Percentiles rank a stretch among this genome's conserved stretches.
These are phyloP conservation scores for Globisporangium okanoganense DNA, from an alignment of 352 stramenopile species.

Conservation along the genomic window DNA sequence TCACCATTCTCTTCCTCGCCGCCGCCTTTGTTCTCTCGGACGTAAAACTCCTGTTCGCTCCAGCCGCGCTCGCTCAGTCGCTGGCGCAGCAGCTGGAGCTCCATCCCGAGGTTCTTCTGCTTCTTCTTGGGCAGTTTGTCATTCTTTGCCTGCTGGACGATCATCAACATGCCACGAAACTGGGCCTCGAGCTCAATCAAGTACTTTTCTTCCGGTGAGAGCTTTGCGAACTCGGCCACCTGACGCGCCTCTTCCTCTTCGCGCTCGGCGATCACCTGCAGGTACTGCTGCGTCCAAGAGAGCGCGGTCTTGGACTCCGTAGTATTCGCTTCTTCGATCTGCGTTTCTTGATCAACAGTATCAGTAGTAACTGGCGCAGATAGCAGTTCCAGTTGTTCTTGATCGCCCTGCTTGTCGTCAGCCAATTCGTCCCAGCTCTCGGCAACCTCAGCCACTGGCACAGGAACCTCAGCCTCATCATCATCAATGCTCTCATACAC, in stretches of 20 bases:
- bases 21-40: neutral
- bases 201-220: slow-evolving; percentile 33
- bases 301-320: slow-evolving; percentile 29
- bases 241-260: slow-evolving; percentile 37
- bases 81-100: slow-evolving; percentile 16
- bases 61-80: slow-evolving; percentile 18
- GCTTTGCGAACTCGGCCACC: slow-evolving; percentile 22
- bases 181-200: slow-evolving; percentile 47
- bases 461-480: neutral
- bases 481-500: neutral
- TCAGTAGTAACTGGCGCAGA: neutral
- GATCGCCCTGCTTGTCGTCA: slow-evolving; percentile 8
- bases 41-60: slow-evolving; percentile 17
- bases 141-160: slow-evolving; percentile 35
- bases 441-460: slow-evolving; percentile 7
- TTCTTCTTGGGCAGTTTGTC: slow-evolving; percentile 57
- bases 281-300: slow-evolving; percentile 76
- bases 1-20: neutral
- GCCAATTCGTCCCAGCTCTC: slow-evolving; percentile 27
- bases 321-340: neutral
- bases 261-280: slow-evolving; percentile 47
- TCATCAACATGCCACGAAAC: slow-evolving; percentile 33
- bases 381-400: neutral
- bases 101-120: slow-evolving; percentile 18
- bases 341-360: neutral